A percentile compares a stretch with the other conserved stretches of the same genome.
phyloP scores from a whole-genome alignment of 495 filamentous ascomycete species.

The Penicillium salamii region DNA sequence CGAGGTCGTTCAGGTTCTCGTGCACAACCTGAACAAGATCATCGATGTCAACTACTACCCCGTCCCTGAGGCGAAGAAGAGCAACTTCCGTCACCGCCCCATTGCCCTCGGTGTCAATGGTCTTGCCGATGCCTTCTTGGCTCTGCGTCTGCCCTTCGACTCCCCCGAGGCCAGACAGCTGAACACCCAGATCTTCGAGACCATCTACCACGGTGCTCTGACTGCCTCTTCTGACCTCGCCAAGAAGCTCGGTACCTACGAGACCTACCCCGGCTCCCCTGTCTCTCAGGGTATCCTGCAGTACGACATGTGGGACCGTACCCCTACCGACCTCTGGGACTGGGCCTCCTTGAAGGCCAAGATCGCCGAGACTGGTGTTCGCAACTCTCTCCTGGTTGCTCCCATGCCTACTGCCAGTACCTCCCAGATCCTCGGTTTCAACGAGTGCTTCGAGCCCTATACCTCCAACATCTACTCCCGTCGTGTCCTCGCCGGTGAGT shows the following conservation, averaged over 20 bases:
- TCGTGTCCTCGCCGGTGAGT: conserved; percentile 95
- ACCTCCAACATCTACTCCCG: conserved; percentile 99
- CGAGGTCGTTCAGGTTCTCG: conserved; percentile 84
- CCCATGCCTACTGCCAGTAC: conserved; percentile 98
- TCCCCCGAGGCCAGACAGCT: conserved; percentile 88
- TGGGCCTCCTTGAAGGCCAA: conserved; percentile 86
- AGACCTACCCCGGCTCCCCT: conserved; percentile 88
- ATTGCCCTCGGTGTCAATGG: conserved; percentile 96
- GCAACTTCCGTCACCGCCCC: conserved; percentile 93
- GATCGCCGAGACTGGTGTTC: conserved; percentile 86
- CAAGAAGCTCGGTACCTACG: conserved; percentile 77
- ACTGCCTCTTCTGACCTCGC: conserved; percentile 86
- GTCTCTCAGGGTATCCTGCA: conserved; percentile 95
- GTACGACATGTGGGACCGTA: conserved; percentile 98
- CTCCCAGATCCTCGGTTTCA: conserved; percentile 95
- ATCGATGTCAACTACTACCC: conserved; percentile 98
- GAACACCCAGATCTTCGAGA: conserved; percentile 99
- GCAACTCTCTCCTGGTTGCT: conserved; percentile 91
- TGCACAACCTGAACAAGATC: conserved; percentile 93
- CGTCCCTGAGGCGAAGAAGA: conserved; percentile 84
- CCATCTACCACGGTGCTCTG: conserved; percentile 94
- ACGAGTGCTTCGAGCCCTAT: conserved; percentile 99
- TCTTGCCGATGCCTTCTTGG: conserved; percentile 97
- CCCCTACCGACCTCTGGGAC: conserved; percentile 92
- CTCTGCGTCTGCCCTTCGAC: conserved; percentile 94